phyloP scores from a whole-genome alignment of 139 green algal species.

The Mesotaenium endlicherianum region DNA sequence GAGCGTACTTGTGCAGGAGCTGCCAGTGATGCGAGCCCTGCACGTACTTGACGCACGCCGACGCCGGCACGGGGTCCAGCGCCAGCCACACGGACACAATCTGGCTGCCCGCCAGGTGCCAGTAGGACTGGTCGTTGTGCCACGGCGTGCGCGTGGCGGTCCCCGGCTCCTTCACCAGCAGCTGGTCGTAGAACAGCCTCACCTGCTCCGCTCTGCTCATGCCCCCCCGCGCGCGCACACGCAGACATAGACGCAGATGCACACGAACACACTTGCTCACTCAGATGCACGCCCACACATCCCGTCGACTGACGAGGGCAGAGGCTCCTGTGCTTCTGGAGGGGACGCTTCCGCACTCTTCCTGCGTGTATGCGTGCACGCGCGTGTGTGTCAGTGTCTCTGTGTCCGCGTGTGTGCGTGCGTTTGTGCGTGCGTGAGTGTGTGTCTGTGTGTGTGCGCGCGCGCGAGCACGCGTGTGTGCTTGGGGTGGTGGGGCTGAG shows the following conservation, averaged over 20 bases:
- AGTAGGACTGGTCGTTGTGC: constrained; percentile 38
- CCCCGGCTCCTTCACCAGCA: constrained; percentile 26
- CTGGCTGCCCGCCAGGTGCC: constrained; percentile 21
- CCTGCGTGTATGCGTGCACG: no score
- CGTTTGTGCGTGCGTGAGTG: no score
- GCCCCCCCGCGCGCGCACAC: no score
- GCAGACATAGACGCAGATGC: background rate
- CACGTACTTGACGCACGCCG: constrained; percentile 24
- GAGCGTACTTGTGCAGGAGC: constrained; percentile 28
- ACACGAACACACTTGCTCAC: background rate
- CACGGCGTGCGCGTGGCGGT: constrained; percentile 6
- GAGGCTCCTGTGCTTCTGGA: no score
- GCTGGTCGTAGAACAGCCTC: constrained; percentile 18
- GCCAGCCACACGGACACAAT: constrained; percentile 28
- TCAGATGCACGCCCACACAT: background rate
- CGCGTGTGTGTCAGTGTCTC: no score
- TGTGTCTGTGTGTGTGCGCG: no score
- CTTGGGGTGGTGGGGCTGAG: no score
- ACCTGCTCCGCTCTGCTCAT: background rate
- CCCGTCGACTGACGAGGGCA: background rate
- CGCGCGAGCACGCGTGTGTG: no score
- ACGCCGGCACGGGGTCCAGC: background rate
- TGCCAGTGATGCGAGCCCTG: constrained; percentile 24
- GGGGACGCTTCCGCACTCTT: no score
- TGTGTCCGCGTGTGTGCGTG: no score